Evolutionary conservation across 2,329 filamentous ascomycete species (phyloP), one percentile per base, ranked within the genome.

Genomic region (Aspergillus amoenus): DNA sequence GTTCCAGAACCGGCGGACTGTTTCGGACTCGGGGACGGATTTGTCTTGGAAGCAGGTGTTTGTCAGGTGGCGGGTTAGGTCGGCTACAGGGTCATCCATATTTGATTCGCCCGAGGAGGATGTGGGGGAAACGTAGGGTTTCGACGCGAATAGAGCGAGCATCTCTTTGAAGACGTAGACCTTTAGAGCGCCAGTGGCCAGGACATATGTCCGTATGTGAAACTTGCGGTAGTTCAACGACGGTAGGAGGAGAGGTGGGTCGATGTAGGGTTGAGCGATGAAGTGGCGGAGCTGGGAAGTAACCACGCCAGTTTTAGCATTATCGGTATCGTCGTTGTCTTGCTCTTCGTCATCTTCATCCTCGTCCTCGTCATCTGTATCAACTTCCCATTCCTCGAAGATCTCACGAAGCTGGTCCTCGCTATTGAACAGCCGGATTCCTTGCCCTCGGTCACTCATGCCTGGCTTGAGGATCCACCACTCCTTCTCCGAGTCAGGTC

Each of bases 391-490:
- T 56, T 85, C 88, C 64, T 97, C 91, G 69, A 97, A 99, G 53
- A 99, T 94, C 13, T 71, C 82, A 59, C 89, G 88, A n/a, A 99
- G 78, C 69, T 96, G 88, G 55, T 88, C 86, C 79, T 94, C 90
- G 2, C 86, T 91, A 66, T 86, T 90, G 73, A 99, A 99, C 0
- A 99, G 79, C 40, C 91, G 80, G 57, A 99, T 97, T 1, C 94
- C 94, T 71, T 97, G 93, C 0, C 93, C 94, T 22, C 93, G 84
- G 71, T 99, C 94, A 73, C 91, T 96, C 94, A 99, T 97, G 8
- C 93, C 89, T 0, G 94, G 93, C 76, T 99, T 99, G 58, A 99
- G 75, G 64, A 99, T 97, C 94, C 94, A 99, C 93, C 93, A 99
- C 71, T 95, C 86, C 58, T 83, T 82, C 42, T 82, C 77, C 9